phyloP scores from a whole-genome alignment of 2,329 filamentous ascomycete species.

The Pseudogymnoascus sp. region DNA sequence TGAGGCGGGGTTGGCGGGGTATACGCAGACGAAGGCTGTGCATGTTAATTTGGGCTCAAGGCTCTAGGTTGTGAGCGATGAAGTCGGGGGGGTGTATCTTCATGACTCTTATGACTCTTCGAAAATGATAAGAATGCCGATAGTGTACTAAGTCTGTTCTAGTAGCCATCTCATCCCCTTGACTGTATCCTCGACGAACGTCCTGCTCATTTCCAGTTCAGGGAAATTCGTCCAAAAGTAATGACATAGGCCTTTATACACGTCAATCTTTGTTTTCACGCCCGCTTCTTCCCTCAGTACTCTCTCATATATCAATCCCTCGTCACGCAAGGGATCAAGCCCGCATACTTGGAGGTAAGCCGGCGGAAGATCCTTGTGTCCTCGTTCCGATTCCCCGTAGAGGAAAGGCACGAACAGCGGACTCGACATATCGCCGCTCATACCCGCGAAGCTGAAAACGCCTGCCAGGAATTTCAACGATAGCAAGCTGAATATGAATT shows the following conservation, averaged over 20 bases:
- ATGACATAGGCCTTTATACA: slow-evolving; percentile 16
- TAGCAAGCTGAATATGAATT: slow-evolving; percentile 1
- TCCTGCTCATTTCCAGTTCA: slow-evolving; percentile 20
- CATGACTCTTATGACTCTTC: too few relatives aligned
- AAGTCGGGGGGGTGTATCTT: too few relatives aligned
- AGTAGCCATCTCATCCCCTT: slow-evolving; percentile 19
- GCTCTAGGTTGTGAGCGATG: not conserved
- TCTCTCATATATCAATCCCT: slow-evolving; percentile 38
- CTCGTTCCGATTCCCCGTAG: slow-evolving; percentile 13
- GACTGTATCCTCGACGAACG: slow-evolving; percentile 21
- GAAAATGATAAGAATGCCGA: too few relatives aligned
- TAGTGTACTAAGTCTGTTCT: not conserved
- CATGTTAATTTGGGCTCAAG: slow-evolving; percentile 30
- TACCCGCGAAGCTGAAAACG: slow-evolving; percentile 13
- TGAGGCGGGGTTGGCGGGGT: slow-evolving; percentile 37
- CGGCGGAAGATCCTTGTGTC: slow-evolving; percentile 24
- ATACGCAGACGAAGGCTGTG: slow-evolving; percentile 32
- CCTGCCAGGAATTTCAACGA: slow-evolving; percentile 8
- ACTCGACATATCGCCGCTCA: slow-evolving; percentile 13
- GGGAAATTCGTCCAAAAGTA: slow-evolving; percentile 20
- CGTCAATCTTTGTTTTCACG: slow-evolving; percentile 37
- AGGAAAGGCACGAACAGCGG: slow-evolving; percentile 13
- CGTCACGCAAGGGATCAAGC: slow-evolving; percentile 24
- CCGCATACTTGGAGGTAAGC: slow-evolving; percentile 25
- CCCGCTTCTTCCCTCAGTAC: slow-evolving; percentile 35